phyloP scores from a whole-genome alignment of 495 filamentous ascomycete genomes.

The Polyplosphaeria fusca region DNA sequence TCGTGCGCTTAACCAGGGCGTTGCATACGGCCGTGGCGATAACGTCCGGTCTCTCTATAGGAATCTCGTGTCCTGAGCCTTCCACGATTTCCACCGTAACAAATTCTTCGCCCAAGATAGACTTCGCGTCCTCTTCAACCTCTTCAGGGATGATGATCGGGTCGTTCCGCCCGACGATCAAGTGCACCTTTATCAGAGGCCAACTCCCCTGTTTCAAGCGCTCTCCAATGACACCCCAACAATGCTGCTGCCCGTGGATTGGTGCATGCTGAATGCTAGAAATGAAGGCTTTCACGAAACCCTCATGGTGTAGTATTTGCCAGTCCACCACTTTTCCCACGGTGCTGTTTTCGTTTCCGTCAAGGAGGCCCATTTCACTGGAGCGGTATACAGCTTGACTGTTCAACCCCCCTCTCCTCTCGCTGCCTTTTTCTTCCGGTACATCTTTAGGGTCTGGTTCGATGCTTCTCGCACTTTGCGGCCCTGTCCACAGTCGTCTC shows the following conservation, averaged over 20 bases:
- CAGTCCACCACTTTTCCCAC: constrained; percentile 50
- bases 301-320: constrained; percentile 55
- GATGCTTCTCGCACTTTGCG: constrained; percentile 3
- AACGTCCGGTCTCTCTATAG: constrained; percentile 53
- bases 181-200: constrained; percentile 49
- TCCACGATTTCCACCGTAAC: constrained; percentile 47
- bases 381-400: constrained; percentile 2
- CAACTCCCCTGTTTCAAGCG: constrained; percentile 48
- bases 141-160: constrained; percentile 56
- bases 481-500: constrained; percentile 47
- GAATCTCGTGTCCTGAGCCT: constrained; percentile 58
- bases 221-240: constrained; percentile 57
- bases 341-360: constrained; percentile 44
- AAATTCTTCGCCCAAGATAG: constrained; percentile 47
- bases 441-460: constrained; percentile 11
- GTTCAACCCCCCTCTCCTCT: constrained; percentile 5
- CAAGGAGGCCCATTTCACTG: constrained; percentile 27
- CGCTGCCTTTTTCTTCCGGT: background rate
- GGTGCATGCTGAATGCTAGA: constrained; percentile 58
- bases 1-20: no score
- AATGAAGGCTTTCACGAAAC: constrained; percentile 57
- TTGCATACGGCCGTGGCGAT: constrained; percentile 48
- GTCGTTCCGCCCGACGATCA: constrained; percentile 56
- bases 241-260: constrained; percentile 48
- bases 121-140: constrained; percentile 52